Evolutionary conservation across 2,329 filamentous ascomycete species (phyloP), one percentile per base, ranked within the genome.

Genomic region (Cladophialophora psammophila): DNA sequence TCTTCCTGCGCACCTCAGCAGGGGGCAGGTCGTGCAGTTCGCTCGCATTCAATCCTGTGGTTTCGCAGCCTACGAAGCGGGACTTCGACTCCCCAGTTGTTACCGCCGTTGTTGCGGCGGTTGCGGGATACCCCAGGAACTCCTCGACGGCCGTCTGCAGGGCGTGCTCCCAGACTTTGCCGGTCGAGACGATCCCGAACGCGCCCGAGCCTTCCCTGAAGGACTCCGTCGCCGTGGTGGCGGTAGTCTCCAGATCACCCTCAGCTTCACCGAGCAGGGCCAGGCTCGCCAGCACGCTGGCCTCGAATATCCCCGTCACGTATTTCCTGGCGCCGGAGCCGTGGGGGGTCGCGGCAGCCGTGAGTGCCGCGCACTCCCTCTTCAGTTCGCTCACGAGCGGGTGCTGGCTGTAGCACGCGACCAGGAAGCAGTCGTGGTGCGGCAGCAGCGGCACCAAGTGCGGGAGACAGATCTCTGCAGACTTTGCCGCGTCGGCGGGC

Each of bases 161-260:
- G 40, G 95, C 88, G 0, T 82, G 78, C 74, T 94, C 90, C 94
- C 94, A 97, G 70, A 91, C 91, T 64, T 87, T 87, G 0, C 93
- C 94, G 0, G 94, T 97, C 5, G 91, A 94, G 5, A 98, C 90
- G 69, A 98, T 95, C 1, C 93, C 94, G 83, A 95, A 97, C 72
- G 76, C 59, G 9, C 42, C 5, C 71, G 79, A 64, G 73, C 75
- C 32, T 18, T 4, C 15, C 2, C 64, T 76, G 50, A 84, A 80
- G 31, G 85, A 78, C 1, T 73, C 76, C 73, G 55, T 34, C 9
- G 55, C 18, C 9, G 34, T 75, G 72, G 7, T 76, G 72, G 35
- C 10, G 2, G 10, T 32, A n/a, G 7, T 20, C 26, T 60, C 40
- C 7, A 0, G 26, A 3, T 20, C 38, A 12, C 3, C n/a, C n/a